phyloP scores from a whole-genome alignment of 371 early-diverging fungal species.

The Mortierella sp. region DNA sequence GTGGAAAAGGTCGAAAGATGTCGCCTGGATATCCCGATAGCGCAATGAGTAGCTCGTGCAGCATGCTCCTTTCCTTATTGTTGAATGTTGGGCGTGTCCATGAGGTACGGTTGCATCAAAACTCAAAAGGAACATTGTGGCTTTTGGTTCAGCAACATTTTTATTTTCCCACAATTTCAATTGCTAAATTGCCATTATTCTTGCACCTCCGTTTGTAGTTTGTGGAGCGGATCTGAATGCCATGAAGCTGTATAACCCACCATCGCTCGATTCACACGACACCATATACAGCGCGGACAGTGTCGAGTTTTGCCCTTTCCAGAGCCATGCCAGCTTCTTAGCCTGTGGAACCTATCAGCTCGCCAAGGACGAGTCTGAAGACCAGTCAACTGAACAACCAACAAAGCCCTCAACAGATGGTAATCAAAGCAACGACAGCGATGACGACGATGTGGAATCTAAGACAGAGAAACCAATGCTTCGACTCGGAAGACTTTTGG shows the following conservation, averaged over 20 bases:
- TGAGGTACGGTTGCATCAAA: background rate
- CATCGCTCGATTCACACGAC: conserved; percentile 67
- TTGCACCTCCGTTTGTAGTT: no score
- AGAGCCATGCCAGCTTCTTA: conserved; percentile 59
- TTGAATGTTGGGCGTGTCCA: background rate
- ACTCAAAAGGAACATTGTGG: background rate
- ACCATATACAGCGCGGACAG: conserved; percentile 86
- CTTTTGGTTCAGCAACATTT: background rate
- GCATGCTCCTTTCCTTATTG: conserved; percentile 61
- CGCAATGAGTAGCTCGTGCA: conserved; percentile 82
- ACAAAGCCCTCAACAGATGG: background rate
- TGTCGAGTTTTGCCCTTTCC: conserved; percentile 83
- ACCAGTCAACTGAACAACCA: conserved; percentile 14
- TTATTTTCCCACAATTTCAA: background rate
- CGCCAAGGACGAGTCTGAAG: conserved; percentile 51
- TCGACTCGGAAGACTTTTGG: conserved; percentile 59
- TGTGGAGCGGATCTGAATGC: background rate
- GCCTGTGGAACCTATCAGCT: conserved; percentile 90
- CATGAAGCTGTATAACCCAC: conserved; percentile 52
- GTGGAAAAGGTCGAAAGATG: conserved; percentile 73
- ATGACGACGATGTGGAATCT: conserved; percentile 33
- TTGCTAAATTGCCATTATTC: no score
- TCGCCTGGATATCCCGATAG: conserved; percentile 78
- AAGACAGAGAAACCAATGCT: conserved; percentile 39
- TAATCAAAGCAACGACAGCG: conserved; percentile 27